Evolutionary conservation across 495 filamentous ascomycete genomes (phyloP).

Genomic region (Aspergillus bertholletiae): DNA sequence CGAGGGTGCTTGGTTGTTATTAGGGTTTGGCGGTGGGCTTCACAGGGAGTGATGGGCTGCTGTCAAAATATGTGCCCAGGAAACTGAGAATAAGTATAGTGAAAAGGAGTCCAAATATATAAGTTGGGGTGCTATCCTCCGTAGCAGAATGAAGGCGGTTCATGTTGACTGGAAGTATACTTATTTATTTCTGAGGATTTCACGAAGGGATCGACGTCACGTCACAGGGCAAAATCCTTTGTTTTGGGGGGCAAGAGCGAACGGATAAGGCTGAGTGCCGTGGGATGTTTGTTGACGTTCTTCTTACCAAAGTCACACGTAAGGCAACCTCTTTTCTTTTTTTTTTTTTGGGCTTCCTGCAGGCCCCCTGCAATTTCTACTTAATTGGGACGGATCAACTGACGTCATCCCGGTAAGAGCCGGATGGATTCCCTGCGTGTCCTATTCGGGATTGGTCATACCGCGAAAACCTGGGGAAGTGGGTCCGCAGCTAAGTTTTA

Average conservation of each 20-base stretch:
- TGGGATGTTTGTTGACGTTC: background rate
- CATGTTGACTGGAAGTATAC: conserved; percentile 25
- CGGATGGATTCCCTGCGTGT: background rate
- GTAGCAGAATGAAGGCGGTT: conserved; percentile 24
- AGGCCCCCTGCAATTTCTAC: background rate
- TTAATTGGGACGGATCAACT: background rate
- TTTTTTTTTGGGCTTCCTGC: background rate
- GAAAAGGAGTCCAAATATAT: conserved; percentile 32
- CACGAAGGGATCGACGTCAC: conserved; percentile 13
- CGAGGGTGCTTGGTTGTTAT: background rate
- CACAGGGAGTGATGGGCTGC: background rate
- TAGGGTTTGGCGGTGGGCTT: conserved; percentile 3
- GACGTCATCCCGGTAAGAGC: conserved; percentile 14
- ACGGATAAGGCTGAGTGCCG: background rate
- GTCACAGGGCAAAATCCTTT: background rate
- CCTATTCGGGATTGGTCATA: background rate
- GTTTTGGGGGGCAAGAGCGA: background rate
- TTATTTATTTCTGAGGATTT: background rate
- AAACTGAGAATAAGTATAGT: conserved; percentile 27
- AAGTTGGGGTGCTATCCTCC: conserved; percentile 28
- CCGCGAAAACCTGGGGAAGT: background rate
- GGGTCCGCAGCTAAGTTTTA: background rate
- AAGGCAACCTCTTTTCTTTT: background rate
- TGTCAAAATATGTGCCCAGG: conserved; percentile 24
- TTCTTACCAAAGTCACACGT: background rate